Percentiles rank a stretch among this genome's conserved stretches.
Evolutionary conservation across 2,329 filamentous ascomycete genomes (phyloP).

Genomic region (Mycocentrospora acerina): DNA sequence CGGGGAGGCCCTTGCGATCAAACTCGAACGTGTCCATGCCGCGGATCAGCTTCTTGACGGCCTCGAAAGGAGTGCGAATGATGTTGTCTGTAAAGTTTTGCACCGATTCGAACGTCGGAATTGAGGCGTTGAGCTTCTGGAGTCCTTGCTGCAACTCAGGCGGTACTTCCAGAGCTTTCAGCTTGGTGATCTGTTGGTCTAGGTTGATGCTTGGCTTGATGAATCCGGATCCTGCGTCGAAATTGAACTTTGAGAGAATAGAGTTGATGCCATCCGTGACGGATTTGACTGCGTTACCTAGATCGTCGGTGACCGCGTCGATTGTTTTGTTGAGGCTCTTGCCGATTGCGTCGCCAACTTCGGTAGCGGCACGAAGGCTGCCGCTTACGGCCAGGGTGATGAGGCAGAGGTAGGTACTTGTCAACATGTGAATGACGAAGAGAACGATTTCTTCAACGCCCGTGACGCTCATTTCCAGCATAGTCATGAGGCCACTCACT

Average conservation of each 20-base stretch:
- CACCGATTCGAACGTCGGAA: constrained; percentile 82
- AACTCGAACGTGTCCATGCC: constrained; percentile 75
- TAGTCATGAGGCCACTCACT: constrained; percentile 75
- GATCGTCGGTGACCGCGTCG: constrained; percentile 56
- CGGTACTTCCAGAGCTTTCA: constrained; percentile 71
- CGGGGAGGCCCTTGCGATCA: constrained; percentile 74
- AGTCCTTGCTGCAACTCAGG: constrained; percentile 69
- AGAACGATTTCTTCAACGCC: constrained; percentile 84
- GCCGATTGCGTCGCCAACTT: constrained; percentile 61
- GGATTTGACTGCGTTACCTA: constrained; percentile 43
- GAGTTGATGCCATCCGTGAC: constrained; percentile 41
- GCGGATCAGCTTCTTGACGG: constrained; percentile 72
- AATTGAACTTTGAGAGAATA: constrained; percentile 44
- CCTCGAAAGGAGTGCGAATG: constrained; percentile 77
- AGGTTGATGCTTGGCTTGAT: constrained; percentile 64
- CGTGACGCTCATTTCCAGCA: constrained; percentile 76
- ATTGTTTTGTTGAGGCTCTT: constrained; percentile 64
- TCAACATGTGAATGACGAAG: constrained; percentile 90
- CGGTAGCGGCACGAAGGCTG: constrained; percentile 69
- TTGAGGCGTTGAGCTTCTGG: constrained; percentile 70
- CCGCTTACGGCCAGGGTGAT: constrained; percentile 81
- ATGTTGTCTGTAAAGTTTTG: constrained; percentile 77
- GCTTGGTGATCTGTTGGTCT: constrained; percentile 61
- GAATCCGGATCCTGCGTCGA: constrained; percentile 43
- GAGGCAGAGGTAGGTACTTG: constrained; percentile 85